Base-by-base conservation (phyloP, 2,329 filamentous ascomycete species). In the Sporothrix luriei region DNA sequence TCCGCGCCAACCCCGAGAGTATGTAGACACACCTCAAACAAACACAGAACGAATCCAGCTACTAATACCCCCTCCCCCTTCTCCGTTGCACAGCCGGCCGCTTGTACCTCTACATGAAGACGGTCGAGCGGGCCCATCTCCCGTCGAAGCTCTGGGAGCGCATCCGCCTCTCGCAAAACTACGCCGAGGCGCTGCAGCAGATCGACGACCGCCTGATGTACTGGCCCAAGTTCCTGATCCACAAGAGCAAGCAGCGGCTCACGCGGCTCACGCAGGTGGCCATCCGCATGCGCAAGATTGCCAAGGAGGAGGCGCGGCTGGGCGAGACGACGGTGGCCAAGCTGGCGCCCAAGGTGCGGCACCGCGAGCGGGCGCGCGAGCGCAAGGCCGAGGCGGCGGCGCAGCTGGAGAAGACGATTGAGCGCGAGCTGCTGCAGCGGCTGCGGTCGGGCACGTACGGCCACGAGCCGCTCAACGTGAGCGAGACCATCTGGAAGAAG, bases 41-140 rank as follows among this genome's bases (percentile, higher is more conserved):
- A 4, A 16, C 14, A 43, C 10, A 11, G 14, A 4, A 48, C 46
- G 6, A 48, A 19, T 21, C 19, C 48, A n/a, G 5, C 2, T 21
- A 33, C 38, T 67, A 40, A 59, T 33, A 7, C 3, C 14, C 14
- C 29, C 26, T 52, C 3, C 14, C 14, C 29, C 26, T 52, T 19
- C 46, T 62, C 29, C 11, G 4, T 6, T 33, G 33, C 33, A 1
- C 46, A 74, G 71, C 65, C 19, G 82, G 89, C 80, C 72, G 88
- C 10, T 86, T 98, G 73, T 98, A 97, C 82, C 89, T 98, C 70
- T 98, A 97, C 85, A 97, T 97, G 86, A 98, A 97, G 84, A 95
- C 93, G 4, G 88, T 94, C 74, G 93, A 97, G 83, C 91, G 95
- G 72, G 86, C 91, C 14, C 94, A 94, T 79, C 87, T 94, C 80